Conservation (phyloP, 495 filamentous ascomycete genomes). For the Penicillium angulare region DNA sequence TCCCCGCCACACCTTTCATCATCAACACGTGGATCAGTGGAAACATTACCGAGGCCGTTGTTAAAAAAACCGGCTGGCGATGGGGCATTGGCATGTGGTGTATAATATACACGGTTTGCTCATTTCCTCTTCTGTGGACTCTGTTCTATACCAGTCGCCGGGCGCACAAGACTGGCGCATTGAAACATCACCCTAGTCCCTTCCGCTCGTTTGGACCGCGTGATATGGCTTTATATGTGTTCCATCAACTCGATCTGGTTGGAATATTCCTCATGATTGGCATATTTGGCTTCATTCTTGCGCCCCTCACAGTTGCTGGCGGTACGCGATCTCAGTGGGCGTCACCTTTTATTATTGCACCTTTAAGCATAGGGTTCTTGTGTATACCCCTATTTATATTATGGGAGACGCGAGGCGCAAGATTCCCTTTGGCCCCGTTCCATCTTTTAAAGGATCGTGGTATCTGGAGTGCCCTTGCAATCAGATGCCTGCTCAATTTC, state of each 20-base stretch:
- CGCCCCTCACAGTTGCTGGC: constrained; percentile 9
- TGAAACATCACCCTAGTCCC: neutral
- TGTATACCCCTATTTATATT: constrained; percentile 8
- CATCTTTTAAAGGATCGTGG: constrained; percentile 10
- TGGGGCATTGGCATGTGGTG: constrained; percentile 15
- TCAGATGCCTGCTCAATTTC: constrained; percentile 5
- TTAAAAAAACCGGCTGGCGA: neutral
- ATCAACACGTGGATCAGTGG: constrained; percentile 13
- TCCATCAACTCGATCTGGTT: constrained; percentile 7
- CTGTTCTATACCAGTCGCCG: constrained; percentile 4
- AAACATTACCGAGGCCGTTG: constrained; percentile 3
- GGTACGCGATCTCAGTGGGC: constrained; percentile 5
- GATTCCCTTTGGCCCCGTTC: constrained; percentile 2
- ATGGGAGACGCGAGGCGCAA: constrained; percentile 7
- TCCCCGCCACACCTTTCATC: constrained; percentile 1
- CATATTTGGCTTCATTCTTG: constrained; percentile 6
- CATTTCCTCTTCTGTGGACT: constrained; percentile 3
- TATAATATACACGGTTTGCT: constrained; percentile 4
- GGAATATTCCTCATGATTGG: constrained; percentile 6
- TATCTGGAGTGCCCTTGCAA: constrained; percentile 5
- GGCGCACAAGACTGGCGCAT: neutral
- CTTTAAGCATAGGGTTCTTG: neutral
- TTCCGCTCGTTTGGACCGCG: neutral
- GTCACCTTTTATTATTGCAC: constrained; percentile 1
- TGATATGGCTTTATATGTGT: neutral